Evolutionary conservation across 441 rosid genomes (phyloP), one percentile per base, ranked within the genome.

Genomic region (Croton setiger): DNA sequence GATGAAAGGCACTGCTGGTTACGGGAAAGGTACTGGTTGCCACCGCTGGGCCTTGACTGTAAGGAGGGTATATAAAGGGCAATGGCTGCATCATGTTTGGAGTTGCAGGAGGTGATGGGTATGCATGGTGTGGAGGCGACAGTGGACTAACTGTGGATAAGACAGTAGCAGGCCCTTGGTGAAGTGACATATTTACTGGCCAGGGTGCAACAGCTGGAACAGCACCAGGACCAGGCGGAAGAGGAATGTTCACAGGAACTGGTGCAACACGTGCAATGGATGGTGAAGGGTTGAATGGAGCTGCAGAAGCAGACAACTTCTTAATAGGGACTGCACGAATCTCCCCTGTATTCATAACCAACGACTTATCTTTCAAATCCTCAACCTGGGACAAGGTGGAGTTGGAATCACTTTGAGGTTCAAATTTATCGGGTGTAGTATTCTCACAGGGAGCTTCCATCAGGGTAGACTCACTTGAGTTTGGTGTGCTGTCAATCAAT

Each of bases 291-390:
- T 87, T 91, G 71, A 91, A 91, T 56, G 99, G 99, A 64, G 86
- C 93, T 59, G 99, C 99, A 37, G 97, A 94, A 59, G 99, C 99
- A 55, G 99, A 94, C 72, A 94, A 77, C 81, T 92, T 94, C 80
- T 83, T 90, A 76, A 82, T 86, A 55, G 88, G 85, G 68, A 86
- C 65, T 69, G 78, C 90, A 68, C 74, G 78, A 44, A 75, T 69
- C 57, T 85, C 90, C 64, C 83, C 82, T 20, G 82, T 77, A 75
- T 74, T 83, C n/a, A 77, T 59, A 68, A 66, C 69, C 66, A 76
- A 64, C 56, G 79, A 69, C 79, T 83, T 88, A 64, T 85, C 96
- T 84, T 83, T 91, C 79, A 76, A 67, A 74, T 87, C 96, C 79
- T 84, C 89, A 3, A 70, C 66, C 61, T 62, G 82, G 59, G 67